Base-by-base conservation (phyloP, 75 land plant species). In the Chamaecyparis obtusa region DNA sequence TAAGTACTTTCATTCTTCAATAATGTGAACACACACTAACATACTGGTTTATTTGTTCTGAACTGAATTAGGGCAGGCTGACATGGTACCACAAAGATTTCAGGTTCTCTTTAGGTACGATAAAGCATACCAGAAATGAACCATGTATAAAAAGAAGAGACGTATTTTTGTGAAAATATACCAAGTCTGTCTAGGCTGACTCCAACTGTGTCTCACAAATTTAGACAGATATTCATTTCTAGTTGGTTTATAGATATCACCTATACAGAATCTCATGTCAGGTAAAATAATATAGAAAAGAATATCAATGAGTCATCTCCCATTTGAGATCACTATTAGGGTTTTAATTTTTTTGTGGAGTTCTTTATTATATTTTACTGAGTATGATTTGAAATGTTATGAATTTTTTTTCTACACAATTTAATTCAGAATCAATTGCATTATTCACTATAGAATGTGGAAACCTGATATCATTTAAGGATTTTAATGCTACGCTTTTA, bases 41-140 rank as follows among this genome's bases (percentile, higher is more conserved):
- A 10, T 33, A 33, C 76, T 30, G 10, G 13, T 74, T 64, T 81
- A 33, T 81, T 49, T 81, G 10, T 81, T 81, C 16, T 46, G 51
- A 44, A 81, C 83, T 81, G 83, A n/a, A 46, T 46, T 43, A 46
- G 32, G 83, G 48, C 81, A 81, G 54, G 4, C 83, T 81, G 51
- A 46, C 83, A 43, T 81, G 14, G 33, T 81, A 41, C 46, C 81
- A 39, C 81, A 37, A 21, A 78, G 81, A 39, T 19, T 46, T 49
- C 55, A n/a, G 51, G 44, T 46, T 81, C 46, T 81, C 15, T 44
- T 43, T 81, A 33, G 49, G 81, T 44, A 21, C 51, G 24, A 81
- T 43, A 81, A 81, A 44, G 83, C 33, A 44, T 14, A 46, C 32
- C 27, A 3, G 83, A 43, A 81, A 33, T 74, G 33, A 10, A 32